Base-by-base conservation (phyloP, 805 yeast species). In the Kluyveromyces starmeri region DNA sequence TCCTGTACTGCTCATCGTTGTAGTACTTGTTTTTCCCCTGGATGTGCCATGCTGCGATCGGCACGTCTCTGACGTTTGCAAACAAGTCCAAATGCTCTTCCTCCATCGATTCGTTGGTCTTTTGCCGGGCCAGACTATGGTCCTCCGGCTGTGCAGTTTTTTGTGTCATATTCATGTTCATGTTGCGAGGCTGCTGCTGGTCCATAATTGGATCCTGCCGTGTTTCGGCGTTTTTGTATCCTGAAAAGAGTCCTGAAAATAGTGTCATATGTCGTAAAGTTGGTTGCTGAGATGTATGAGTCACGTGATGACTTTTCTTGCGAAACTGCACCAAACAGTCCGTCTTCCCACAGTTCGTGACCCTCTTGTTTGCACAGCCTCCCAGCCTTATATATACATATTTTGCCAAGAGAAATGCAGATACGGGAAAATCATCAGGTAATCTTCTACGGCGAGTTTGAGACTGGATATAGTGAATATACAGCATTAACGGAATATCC, bases 21-120 rank as follows among this genome's bases (percentile, higher is more conserved):
- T 36, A 31, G 19, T 27, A 39, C 28, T 30, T 28, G 26, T 39
- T 39, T 19, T 38, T 35, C 3, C 42, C 42, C 18, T 20, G 18
- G 19, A 39, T 39, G 26, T 39, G 42, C 39, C 39, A 36, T 7
- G 39, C 31, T 5, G 42, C 42, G 19, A 39, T 28, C 2, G 42
- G 42, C n/a, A 33, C 30, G 15, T 39, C 42, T 5, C 39, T 34
- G 3, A 36, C 39, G 13, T 30, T 30, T 2, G 33, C 33, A 20
- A 30, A 30, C 18, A 30, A 30, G 16, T 30, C 33, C 13, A 30
- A 12, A 8, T 30, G 33, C 7, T 30, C 33, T 17, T 11, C 25
- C 4, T 30, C 25, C 17, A 12, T 12, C 4, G 33, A 30, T 12
- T 30, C 33, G n/a, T 30, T 30, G 7, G 33, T 30, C 21, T 19